These are phyloP conservation scores for Cinnamomum micranthum DNA, from an alignment of 164 flowering plant species.

Conservation along the genomic window DNA sequence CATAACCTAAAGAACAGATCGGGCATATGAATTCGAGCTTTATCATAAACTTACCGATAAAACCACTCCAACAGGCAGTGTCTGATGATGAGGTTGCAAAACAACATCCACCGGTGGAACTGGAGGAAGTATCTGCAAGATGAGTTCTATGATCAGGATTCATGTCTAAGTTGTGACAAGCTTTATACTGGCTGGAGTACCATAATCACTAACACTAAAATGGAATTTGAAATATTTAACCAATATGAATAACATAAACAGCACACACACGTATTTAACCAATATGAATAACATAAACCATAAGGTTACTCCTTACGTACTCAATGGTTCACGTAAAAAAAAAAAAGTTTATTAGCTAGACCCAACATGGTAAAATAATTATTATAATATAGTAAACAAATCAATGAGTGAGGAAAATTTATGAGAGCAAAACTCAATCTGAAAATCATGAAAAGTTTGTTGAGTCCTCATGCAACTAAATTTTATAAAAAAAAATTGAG, in stretches of 20 bases:
- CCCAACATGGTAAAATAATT: neutral
- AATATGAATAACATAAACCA: neutral
- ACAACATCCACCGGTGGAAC: conserved; percentile 65
- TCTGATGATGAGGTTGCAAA: conserved; percentile 61
- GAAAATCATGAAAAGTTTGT: too few relatives aligned
- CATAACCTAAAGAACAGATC: neutral
- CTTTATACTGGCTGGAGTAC: too few relatives aligned
- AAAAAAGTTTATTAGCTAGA: neutral
- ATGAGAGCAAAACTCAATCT: neutral
- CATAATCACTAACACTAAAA: neutral
- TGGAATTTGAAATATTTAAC: neutral
- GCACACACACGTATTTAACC: neutral
- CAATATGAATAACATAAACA: neutral
- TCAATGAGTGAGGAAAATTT: too few relatives aligned
- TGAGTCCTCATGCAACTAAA: too few relatives aligned
- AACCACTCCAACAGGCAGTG: conserved; percentile 72
- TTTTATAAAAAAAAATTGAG: too few relatives aligned
- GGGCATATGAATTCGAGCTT: neutral
- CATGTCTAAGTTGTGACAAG: too few relatives aligned
- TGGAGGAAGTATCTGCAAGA: conserved; percentile 67
- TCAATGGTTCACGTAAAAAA: neutral
- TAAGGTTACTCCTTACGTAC: neutral
- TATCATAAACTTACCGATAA: conserved; percentile 54
- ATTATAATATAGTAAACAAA: too few relatives aligned
- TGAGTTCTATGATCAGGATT: neutral